A percentile compares a stretch with the other conserved stretches of the same genome.
Conservation (phyloP, 495 filamentous ascomycete genomes). For the Lasiosphaeria hispida region DNA sequence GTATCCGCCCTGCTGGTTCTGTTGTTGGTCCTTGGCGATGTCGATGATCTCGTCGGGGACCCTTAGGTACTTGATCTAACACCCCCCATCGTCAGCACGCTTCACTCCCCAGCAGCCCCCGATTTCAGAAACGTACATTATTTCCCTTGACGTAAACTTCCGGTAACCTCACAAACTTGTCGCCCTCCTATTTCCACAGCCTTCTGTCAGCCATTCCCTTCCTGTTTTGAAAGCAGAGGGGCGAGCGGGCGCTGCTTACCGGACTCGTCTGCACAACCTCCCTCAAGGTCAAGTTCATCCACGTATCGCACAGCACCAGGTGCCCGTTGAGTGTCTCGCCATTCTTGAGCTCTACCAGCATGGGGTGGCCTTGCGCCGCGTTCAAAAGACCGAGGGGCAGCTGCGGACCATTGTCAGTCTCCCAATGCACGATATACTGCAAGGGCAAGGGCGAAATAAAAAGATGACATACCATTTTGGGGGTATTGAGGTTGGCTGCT, state of each 20-base stretch:
- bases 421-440: slow-evolving; percentile 1
- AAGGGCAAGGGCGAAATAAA: neutral
- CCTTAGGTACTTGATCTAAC: slow-evolving; percentile 95
- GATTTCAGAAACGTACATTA: slow-evolving; percentile 63
- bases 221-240: neutral
- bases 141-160: slow-evolving; percentile 97
- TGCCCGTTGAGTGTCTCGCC: slow-evolving; percentile 97
- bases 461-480: slow-evolving; percentile 13
- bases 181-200: slow-evolving; percentile 61
- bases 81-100: neutral
- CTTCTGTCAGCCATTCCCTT: slow-evolving; percentile 12
- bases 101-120: neutral
- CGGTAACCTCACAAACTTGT: slow-evolving; percentile 84
- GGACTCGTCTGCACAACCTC: slow-evolving; percentile 97
- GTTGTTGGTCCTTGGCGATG: slow-evolving; percentile 84
- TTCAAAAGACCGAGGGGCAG: slow-evolving; percentile 89
- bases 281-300: slow-evolving; percentile 97
- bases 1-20: slow-evolving; percentile 57
- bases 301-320: slow-evolving; percentile 93
- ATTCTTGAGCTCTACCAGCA: slow-evolving; percentile 99
- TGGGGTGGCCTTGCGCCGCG: slow-evolving; percentile 95
- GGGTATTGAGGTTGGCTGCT: neutral
- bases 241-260: slow-evolving; percentile 28
- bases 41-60: slow-evolving; percentile 96
- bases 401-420: slow-evolving; percentile 41